Percentiles rank a stretch among this genome's conserved stretches.
These are phyloP conservation scores for Atalantia buxifolia DNA, from an alignment of 345 rosid species.

Conservation along the genomic window DNA sequence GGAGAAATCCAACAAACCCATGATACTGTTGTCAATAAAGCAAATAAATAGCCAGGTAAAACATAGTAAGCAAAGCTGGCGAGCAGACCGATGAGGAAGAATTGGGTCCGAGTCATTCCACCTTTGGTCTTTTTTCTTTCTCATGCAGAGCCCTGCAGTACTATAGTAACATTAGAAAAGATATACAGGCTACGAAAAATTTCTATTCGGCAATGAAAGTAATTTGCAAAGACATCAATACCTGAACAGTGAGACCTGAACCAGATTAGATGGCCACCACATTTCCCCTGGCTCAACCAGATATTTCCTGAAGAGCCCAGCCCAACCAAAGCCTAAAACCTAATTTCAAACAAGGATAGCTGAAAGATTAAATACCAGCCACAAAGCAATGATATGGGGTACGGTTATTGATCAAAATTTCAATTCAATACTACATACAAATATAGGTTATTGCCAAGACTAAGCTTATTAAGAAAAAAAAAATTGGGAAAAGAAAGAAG, in stretches of 20 bases:
- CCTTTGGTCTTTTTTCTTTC: slow-evolving; percentile 54
- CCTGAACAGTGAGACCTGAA: slow-evolving; percentile 82
- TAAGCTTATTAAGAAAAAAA: not conserved
- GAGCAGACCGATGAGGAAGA: slow-evolving; percentile 54
- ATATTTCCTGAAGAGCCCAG: slow-evolving; percentile 65
- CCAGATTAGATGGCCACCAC: slow-evolving; percentile 88
- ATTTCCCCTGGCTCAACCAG: slow-evolving; percentile 83
- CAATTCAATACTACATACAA: not conserved
- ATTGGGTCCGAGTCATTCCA: slow-evolving; percentile 44
- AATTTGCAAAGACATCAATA: slow-evolving; percentile 15
- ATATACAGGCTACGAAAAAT: not conserved
- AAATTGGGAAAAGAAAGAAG: not conserved
- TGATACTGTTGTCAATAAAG: slow-evolving; percentile 50
- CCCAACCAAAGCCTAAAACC: slow-evolving; percentile 90
- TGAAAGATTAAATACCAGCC: not conserved
- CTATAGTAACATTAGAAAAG: not conserved
- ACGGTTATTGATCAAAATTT: not conserved
- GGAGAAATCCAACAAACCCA: slow-evolving; percentile 85
- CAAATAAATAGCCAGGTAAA: slow-evolving; percentile 62
- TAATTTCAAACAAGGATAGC: slow-evolving; percentile 9
- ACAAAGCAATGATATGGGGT: no score
- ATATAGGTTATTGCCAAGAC: no score
- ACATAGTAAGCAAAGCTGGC: slow-evolving; percentile 66
- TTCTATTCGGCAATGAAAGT: not conserved
- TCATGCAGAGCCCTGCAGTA: slow-evolving; percentile 67